Evolutionary conservation across 768 basidiomycete genomes (phyloP).

Genomic region (Mycena albidolilacea): DNA sequence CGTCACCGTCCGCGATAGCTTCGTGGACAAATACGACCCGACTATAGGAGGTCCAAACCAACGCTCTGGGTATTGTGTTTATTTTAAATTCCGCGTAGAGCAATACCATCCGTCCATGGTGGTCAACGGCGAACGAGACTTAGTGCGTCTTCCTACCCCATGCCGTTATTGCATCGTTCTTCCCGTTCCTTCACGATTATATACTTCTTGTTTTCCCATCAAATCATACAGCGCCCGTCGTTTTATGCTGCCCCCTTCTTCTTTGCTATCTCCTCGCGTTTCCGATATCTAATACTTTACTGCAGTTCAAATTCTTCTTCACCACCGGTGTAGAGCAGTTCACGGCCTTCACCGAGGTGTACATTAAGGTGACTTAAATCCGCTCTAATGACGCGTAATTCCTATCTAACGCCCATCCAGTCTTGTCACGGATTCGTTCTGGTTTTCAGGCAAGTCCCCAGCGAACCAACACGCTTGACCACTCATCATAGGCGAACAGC

Average conservation of each 20-base stretch:
- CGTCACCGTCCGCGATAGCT: constrained; percentile 69
- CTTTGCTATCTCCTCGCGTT: constrained; percentile 16
- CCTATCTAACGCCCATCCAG: constrained; percentile 48
- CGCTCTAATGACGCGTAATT: constrained; percentile 5
- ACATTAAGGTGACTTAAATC: constrained; percentile 74
- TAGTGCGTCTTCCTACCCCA: no score
- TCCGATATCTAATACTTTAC: constrained; percentile 18
- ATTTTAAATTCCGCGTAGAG: constrained; percentile 16
- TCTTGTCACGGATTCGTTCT: constrained; percentile 85
- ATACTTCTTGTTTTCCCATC: no score
- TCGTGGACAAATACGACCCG: constrained; percentile 85
- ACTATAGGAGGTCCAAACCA: constrained; percentile 79
- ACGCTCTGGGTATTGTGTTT: not conserved
- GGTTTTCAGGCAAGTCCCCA: constrained; percentile 75
- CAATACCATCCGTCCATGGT: no score
- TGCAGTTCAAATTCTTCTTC: constrained; percentile 84
- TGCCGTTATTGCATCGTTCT: no score
- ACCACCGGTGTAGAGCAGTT: constrained; percentile 91
- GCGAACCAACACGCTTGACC: no score
- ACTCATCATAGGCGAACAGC: constrained; percentile 53
- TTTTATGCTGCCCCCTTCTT: no score
- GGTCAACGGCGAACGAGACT: no score
- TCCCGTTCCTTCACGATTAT: no score
- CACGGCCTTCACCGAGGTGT: constrained; percentile 83
- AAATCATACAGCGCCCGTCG: no score